Evolutionary conservation across 176 grass and related monocot genomes (phyloP).

Genomic region (Microstegium vimineum): DNA sequence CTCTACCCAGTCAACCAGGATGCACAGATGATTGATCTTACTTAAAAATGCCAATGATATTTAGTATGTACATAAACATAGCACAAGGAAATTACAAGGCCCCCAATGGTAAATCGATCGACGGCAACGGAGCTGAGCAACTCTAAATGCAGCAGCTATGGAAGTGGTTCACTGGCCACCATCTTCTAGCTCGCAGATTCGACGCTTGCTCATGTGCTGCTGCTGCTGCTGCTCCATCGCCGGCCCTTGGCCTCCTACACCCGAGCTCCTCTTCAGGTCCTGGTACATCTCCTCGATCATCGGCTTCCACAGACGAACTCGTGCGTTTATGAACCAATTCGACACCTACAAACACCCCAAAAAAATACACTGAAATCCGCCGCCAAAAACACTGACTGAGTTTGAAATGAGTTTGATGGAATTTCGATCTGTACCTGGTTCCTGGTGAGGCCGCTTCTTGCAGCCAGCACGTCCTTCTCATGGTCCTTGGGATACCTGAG

Average conservation of each 20-base stretch:
- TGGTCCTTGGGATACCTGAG: slow-evolving; percentile 81
- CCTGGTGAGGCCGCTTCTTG: slow-evolving; percentile 66
- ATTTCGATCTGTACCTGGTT: slow-evolving; percentile 49
- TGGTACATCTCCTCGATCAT: slow-evolving; percentile 88
- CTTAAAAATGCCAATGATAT: not conserved
- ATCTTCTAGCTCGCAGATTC: not conserved
- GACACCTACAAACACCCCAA: slow-evolving; percentile 52
- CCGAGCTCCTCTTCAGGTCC: slow-evolving; percentile 52
- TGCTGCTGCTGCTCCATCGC: slow-evolving; percentile 26
- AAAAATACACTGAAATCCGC: not conserved
- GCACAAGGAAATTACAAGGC: not conserved
- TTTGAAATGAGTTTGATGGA: not conserved
- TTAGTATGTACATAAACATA: slow-evolving; percentile 14
- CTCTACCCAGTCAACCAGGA: not conserved
- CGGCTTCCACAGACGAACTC: slow-evolving; percentile 84
- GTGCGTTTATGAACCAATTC: slow-evolving; percentile 91
- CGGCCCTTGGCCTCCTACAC: not conserved
- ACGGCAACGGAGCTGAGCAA: not conserved
- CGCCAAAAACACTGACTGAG: not conserved
- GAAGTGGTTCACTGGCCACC: not conserved
- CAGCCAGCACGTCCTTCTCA: slow-evolving; percentile 80
- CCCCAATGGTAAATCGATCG: not conserved
- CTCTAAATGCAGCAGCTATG: not conserved
- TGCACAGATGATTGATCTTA: not conserved
- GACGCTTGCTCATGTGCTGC: slow-evolving; percentile 6